Base-by-base conservation (phyloP, 176 grass and related monocot species). In the Alopecurus myosuroides region DNA sequence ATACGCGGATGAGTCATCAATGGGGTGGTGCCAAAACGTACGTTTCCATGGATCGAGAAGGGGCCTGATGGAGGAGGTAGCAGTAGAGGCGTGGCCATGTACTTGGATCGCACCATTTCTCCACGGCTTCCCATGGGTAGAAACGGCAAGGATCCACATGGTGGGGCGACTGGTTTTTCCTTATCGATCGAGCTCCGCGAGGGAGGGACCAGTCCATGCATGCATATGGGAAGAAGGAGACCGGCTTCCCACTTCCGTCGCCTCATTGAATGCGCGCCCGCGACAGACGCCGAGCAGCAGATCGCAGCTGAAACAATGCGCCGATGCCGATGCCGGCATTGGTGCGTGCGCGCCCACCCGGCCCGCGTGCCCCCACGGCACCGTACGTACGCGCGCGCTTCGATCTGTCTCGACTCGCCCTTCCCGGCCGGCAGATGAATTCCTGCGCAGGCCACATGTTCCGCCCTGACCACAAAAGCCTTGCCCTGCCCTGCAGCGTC, bases 121-220 rank as follows among this genome's bases (percentile, higher is more conserved):
- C 72, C 45, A 75, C 29, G 45, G 45, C 17, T 22, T 75, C 28
- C 45, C 15, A 75, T 75, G 42, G 42, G 70, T 74, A 49, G 15
- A 74, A 74, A 74, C 70, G 44, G 70, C 41, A 74, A 74, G 42
- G 70, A 74, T 74, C 70, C 70, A 74, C 70, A 74, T 74, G 70
- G 70, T 74, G 70, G 70, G 70, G 44, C 14, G 41, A 30, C 41
- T 30, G 70, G 14, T 22, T 30, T 63, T 63, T 58, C 46, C 63
- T 35, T 14, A 10, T 35, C 17, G 63, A 66, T 65, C 30, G 31
- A 36, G 67, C 67, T 46, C 41, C 29, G 19, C 11, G 18, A 11
- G 20, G 36, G 36, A 6, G 9, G 9, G 20, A 5, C 13, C 1
- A 40, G 40, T 45, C 70, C 70, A 73, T 28, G 25, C 13, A 9